Evolutionary conservation across 768 basidiomycete species (phyloP), one percentile per base, ranked within the genome.

Genomic region (Lactarius akahatsu): DNA sequence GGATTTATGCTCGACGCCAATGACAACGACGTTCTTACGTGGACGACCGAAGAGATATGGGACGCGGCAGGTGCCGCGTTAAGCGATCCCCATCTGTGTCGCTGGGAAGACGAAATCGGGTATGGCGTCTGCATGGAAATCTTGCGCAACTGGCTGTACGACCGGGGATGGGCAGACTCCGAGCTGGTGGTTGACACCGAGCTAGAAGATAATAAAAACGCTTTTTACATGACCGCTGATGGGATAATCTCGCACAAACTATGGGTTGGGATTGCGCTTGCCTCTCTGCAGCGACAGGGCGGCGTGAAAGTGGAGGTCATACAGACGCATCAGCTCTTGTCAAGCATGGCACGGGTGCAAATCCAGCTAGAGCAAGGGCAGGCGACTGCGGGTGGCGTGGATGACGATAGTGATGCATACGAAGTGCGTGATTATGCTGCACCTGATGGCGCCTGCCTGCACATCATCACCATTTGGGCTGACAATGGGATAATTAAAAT

Each of bases 1-100:
- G 91, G 91, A 0, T 93, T 93, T 72, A 73, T 80, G 32, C 80
- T 92, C n/a, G 87, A 91, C 56, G 85, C 80, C 28, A 92, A 92
- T 73, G 88, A 87, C 57, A 79, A 84, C 67, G 90, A 92, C 71
- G 72, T 77, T n/a, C 71, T 89, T 28, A 77, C 28, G 62, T 79
- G 73, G 61, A 59, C 67, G 16, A 43, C 34, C 26, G 60, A 62
- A 6, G 71, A 71, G 47, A 61, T 67, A 43, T 74, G 75, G 52
- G 63, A 66, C 13, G 72, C 73, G 60, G 73, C 73, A 45, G 62
- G 66, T 57, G 62, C 65, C 61, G 45, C 54, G 15, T 7, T 58
- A 57, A 40, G 23, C 28, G 66, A 57, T 40, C 57, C 41, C 30
- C 65, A n/a, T 62, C 47, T 38, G 40, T 30, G 38, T 23, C 32